Evolutionary conservation across 2,329 filamentous ascomycete genomes (phyloP).

Genomic region (Colletotrichum kahawae): DNA sequence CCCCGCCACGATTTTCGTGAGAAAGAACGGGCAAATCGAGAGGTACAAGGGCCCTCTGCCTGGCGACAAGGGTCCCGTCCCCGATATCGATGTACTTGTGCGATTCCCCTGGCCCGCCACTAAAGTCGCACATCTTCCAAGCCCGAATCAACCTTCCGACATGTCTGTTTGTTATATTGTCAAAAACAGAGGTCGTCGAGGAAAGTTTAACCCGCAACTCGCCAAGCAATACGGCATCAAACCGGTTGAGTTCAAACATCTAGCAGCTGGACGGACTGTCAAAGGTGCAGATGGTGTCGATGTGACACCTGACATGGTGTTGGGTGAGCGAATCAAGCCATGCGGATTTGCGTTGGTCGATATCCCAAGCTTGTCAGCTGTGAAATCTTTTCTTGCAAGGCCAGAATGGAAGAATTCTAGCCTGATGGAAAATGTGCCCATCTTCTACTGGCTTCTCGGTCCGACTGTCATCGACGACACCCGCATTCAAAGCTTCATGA

Average conservation of each 20-base stretch:
- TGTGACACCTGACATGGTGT: constrained; percentile 86
- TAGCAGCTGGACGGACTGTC: constrained; percentile 70
- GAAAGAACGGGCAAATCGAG: constrained; percentile 67
- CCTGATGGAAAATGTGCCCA: constrained; percentile 70
- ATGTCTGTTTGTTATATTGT: constrained; percentile 87
- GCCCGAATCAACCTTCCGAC: constrained; percentile 63
- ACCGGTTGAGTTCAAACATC: constrained; percentile 57
- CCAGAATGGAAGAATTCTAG: constrained; percentile 72
- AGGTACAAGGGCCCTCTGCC: constrained; percentile 73
- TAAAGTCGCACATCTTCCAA: constrained; percentile 66
- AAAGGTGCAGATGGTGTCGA: constrained; percentile 66
- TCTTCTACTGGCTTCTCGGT: constrained; percentile 84
- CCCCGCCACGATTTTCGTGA: constrained; percentile 73
- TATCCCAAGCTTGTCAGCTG: constrained; percentile 72
- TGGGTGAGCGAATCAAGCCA: constrained; percentile 71
- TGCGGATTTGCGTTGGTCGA: constrained; percentile 82
- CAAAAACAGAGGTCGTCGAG: constrained; percentile 75
- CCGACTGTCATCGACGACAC: constrained; percentile 67
- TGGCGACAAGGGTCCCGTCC: constrained; percentile 50
- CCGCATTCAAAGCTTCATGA: constrained; percentile 72
- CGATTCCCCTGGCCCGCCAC: constrained; percentile 82
- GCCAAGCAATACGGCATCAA: constrained; percentile 71
- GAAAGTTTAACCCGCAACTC: constrained; percentile 75
- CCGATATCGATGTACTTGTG: constrained; percentile 74
- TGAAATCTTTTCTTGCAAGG: constrained; percentile 71